phyloP scores from a whole-genome alignment of 1,284 basidiomycete genomes.

The Leucoagaricus sp. region DNA sequence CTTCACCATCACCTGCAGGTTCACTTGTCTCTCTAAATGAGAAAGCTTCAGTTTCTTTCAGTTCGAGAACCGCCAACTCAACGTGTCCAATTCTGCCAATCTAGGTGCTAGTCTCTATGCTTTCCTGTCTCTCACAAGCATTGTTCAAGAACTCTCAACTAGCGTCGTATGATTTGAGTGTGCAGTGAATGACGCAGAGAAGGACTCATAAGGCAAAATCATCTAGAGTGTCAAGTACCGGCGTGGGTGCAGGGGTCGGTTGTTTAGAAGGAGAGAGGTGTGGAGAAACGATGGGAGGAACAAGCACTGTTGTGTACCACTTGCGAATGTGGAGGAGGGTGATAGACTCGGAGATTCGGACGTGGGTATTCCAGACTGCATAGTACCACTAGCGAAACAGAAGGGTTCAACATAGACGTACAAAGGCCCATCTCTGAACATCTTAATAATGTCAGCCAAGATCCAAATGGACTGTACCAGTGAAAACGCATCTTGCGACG shows the following conservation, averaged over 20 bases:
- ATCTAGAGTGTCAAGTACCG: conserved; percentile 70
- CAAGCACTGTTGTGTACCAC: conserved; percentile 16
- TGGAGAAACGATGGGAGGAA: conserved; percentile 15
- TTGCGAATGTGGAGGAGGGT: conserved; percentile 59
- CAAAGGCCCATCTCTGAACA: conserved; percentile 63
- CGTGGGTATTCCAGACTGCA: conserved; percentile 74
- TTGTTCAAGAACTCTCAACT: conserved; percentile 53
- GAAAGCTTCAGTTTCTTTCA: conserved; percentile 53
- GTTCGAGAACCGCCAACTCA: conserved; percentile 69
- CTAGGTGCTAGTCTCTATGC: conserved; percentile 59
- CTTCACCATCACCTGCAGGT: too few species aligned
- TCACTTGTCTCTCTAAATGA: too few species aligned
- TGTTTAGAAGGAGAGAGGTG: conserved; percentile 4
- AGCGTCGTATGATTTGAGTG: conserved; percentile 44
- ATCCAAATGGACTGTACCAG: too few species aligned
- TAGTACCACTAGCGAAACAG: background rate
- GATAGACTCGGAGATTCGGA: conserved; percentile 50
- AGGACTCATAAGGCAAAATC: conserved; percentile 70
- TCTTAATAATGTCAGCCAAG: too few species aligned
- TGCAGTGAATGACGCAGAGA: conserved; percentile 66
- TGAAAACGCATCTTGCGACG: conserved; percentile 58
- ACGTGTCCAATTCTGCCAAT: conserved; percentile 62
- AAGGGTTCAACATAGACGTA: conserved; percentile 32
- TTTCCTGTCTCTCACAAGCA: conserved; percentile 42
- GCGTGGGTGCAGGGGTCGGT: conserved; percentile 10